Conservation (phyloP, 345 rosid genomes). For the Geranium brycei region DNA sequence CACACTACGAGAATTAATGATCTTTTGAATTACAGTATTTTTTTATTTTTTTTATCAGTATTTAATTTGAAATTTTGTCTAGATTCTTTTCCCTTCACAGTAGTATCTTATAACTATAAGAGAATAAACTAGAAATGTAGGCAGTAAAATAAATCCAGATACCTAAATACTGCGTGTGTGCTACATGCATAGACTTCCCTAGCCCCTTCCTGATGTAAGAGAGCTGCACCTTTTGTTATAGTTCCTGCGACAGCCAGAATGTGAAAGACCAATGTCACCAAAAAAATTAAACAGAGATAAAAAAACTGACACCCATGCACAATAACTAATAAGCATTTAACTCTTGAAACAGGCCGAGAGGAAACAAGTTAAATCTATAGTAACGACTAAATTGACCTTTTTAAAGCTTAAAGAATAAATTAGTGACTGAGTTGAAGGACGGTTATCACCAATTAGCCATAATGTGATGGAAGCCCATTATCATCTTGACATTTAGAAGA, state of each 20-base stretch:
- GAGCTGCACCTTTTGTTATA: conserved; percentile 87
- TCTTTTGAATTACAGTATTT: neutral
- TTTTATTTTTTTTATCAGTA: too few relatives aligned
- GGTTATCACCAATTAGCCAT: too few relatives aligned
- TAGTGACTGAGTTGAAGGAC: too few relatives aligned
- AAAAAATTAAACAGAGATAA: too few relatives aligned
- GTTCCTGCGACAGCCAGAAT: conserved; percentile 41
- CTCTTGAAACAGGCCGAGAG: neutral
- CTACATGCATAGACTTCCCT: conserved; percentile 92
- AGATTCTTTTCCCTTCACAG: too few relatives aligned
- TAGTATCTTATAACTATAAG: neutral
- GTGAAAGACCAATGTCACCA: too few relatives aligned
- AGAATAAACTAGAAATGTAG: neutral
- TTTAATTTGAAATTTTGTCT: neutral
- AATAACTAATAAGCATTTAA: neutral
- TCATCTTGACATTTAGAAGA: too few relatives aligned
- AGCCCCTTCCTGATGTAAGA: conserved; percentile 94
- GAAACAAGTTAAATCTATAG: too few relatives aligned
- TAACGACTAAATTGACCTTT: too few relatives aligned
- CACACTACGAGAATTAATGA: neutral
- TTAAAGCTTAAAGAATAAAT: too few relatives aligned
- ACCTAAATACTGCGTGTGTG: conserved; percentile 97
- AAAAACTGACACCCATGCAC: neutral
- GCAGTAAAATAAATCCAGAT: conserved; percentile 8
- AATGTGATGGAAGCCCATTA: too few relatives aligned